These are phyloP conservation scores for Cladosporium velox DNA, from an alignment of 2,329 filamentous ascomycete genomes.

Conservation along the genomic window DNA sequence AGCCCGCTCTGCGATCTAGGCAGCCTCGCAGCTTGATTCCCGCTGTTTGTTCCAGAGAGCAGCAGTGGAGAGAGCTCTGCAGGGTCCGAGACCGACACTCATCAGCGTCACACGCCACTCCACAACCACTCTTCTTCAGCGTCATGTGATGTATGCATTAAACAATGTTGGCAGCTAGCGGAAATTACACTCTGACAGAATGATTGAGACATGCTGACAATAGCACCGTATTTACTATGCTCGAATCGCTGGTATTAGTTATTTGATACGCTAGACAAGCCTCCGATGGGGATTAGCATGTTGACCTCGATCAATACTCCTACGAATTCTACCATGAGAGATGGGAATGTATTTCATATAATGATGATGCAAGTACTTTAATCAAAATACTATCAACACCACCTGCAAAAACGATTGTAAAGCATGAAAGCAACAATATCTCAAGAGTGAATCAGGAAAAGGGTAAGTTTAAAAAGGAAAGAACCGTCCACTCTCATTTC, in stretches of 20 bases:
- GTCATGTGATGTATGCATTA: neutral
- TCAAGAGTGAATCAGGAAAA: neutral
- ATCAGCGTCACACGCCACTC: neutral
- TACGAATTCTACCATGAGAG: neutral
- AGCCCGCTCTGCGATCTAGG: neutral
- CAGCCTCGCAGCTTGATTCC: conserved; percentile 3
- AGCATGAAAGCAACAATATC: conserved; percentile 1
- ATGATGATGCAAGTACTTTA: neutral
- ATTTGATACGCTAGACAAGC: too few species aligned
- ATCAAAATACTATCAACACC: conserved; percentile 5
- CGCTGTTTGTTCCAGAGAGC: neutral
- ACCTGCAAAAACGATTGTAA: neutral
- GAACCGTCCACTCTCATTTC: conserved; percentile 21
- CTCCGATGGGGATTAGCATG: neutral
- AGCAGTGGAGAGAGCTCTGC: neutral
- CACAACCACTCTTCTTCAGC: conserved; percentile 1
- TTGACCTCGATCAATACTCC: neutral
- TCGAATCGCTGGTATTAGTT: neutral
- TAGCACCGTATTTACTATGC: neutral
- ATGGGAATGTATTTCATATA: neutral
- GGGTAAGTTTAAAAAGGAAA: conserved; percentile 12
- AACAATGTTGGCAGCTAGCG: neutral
- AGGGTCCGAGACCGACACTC: conserved; percentile 1
- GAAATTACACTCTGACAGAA: neutral
- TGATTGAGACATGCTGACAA: neutral